A percentile compares a stretch with the other conserved stretches of the same genome.
These are phyloP conservation scores for Acmispon strigosus DNA, from an alignment of 306 rosid genomes.

Conservation along the genomic window DNA sequence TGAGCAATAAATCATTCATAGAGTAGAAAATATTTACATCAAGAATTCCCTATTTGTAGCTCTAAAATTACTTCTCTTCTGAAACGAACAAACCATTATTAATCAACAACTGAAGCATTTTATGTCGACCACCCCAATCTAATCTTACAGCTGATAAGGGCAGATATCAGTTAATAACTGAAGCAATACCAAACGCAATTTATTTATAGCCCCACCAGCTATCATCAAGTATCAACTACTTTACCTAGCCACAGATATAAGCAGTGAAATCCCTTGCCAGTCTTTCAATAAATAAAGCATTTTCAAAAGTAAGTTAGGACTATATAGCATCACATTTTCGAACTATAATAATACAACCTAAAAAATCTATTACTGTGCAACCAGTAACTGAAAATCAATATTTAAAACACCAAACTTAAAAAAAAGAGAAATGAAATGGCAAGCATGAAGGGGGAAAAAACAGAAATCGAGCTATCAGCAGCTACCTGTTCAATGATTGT, in stretches of 20 bases:
- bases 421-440: not conserved
- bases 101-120: constrained; percentile 5
- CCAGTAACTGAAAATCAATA: not conserved
- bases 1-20: not conserved
- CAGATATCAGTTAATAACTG: not conserved
- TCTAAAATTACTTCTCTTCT: not conserved
- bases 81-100: not conserved
- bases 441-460: not conserved
- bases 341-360: not conserved
- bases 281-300: not conserved
- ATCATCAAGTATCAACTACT: not conserved
- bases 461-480: constrained; percentile 4
- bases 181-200: not conserved
- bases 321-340: not conserved
- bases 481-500: constrained; percentile 62
- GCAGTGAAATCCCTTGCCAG: not conserved
- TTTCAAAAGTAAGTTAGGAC: not conserved
- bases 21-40: not conserved
- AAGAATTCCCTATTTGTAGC: not conserved
- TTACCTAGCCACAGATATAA: not conserved
- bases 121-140: not conserved
- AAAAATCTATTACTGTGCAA: not conserved
- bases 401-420: not conserved
- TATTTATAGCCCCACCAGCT: not conserved
- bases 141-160: not conserved